phyloP scores from a whole-genome alignment of 2,329 filamentous ascomycete species.

The Calonectria pauciramosa region DNA sequence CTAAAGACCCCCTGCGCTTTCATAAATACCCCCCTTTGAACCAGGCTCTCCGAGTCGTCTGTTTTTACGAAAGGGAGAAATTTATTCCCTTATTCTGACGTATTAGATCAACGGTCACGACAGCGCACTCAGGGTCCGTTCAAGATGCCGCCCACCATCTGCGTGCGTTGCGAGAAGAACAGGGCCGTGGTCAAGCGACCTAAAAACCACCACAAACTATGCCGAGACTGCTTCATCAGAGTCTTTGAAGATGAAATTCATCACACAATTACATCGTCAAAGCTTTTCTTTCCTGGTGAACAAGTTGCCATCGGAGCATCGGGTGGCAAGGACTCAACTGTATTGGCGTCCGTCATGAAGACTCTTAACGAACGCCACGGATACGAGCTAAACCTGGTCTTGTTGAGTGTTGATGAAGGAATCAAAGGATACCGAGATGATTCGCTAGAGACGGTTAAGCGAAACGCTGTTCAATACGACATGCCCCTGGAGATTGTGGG shows the following conservation, averaged over 20 bases:
- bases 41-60: not conserved
- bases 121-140: not conserved
- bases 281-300: conserved; percentile 88
- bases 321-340: conserved; percentile 97
- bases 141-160: conserved; percentile 82
- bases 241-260: conserved; percentile 96
- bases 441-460: conserved; percentile 94
- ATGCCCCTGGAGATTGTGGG: conserved; percentile 94
- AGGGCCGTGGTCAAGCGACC: conserved; percentile 92
- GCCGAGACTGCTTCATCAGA: conserved; percentile 86
- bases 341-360: conserved; percentile 93
- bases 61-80: not conserved
- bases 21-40: not conserved
- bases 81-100: not conserved
- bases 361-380: conserved; percentile 91
- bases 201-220: conserved; percentile 95
- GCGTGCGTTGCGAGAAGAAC: conserved; percentile 80
- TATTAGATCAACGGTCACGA: not conserved
- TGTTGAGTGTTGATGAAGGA: conserved; percentile 95
- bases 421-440: conserved; percentile 98
- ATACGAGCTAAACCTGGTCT: conserved; percentile 87
- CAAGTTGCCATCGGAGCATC: conserved; percentile 94
- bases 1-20: not conserved
- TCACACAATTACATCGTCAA: conserved; percentile 86
- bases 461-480: conserved; percentile 90